Evolutionary conservation across 805 yeast genomes (phyloP), one percentile per base, ranked within the genome.

Genomic region (Lachancea sp.): DNA sequence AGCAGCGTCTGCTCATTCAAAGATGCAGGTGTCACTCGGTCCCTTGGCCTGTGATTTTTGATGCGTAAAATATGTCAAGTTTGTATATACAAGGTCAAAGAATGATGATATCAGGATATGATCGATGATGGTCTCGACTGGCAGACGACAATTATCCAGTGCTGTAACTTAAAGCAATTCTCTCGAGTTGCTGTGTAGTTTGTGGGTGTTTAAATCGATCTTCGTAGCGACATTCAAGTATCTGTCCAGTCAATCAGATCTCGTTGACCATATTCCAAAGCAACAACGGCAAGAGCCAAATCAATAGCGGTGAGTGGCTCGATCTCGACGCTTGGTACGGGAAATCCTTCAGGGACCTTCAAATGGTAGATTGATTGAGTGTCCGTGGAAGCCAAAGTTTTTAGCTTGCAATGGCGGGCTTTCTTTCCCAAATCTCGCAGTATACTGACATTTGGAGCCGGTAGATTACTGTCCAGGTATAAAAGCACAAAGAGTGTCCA

Each of bases 381-480:
- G 34, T 26, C 34, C 10, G 34, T 22, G n/a, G 27, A 18, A n/a
- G 29, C 5, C 2, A 31, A n/a, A n/a, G 37, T 26, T 12, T 44
- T 35, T 6, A 36, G 45, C 17, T 41, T 40, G 41, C 42, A 19
- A 26, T 46, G 47, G 17, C 38, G 27, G 25, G 45, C 44, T 45
- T 56, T 57, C 42, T 61, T 61, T 3, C 58, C 68, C 29, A 62
- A 40, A 17, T 53, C 58, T 42, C 68, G 50, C 30, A 63, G 31
- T 3, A 49, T 47, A 41, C 66, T 60, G 3, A 55, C 51, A 25
- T 58, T 52, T 2, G 46, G 58, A 2, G 65, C 59, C 10, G 57
- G 55, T 10, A 63, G 19, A 8, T 50, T 46, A 2, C 30, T 38
- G 2, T 63, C 63, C n/a, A 61, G 33, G 44, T 55, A 56, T 10